A percentile compares a stretch with the other conserved stretches of the same genome.
Conservation (phyloP, 1,284 basidiomycete species). For the Heliocybe sulcata region DNA sequence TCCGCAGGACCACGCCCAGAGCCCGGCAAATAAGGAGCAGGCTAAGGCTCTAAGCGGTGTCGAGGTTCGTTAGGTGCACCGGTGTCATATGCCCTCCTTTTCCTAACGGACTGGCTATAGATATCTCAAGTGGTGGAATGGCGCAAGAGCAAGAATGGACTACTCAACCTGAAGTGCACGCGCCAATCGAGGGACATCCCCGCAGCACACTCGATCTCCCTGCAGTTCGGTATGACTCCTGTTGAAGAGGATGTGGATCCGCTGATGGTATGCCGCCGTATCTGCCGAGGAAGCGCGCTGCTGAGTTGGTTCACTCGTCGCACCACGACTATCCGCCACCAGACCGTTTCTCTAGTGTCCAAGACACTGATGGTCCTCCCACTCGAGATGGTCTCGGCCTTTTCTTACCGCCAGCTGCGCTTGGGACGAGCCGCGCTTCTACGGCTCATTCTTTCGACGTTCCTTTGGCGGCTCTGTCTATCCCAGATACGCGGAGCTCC, state of each 20-base stretch:
- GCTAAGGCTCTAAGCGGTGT: no score
- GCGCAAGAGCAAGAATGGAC: neutral
- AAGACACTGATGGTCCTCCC: neutral
- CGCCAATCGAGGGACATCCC: no score
- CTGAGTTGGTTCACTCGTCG: neutral
- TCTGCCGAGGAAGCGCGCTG: neutral
- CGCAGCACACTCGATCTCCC: neutral
- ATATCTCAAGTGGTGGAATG: conserved; percentile 23
- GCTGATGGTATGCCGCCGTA: neutral
- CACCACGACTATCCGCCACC: neutral
- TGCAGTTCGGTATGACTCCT: neutral
- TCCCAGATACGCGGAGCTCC: no score
- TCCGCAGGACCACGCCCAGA: neutral
- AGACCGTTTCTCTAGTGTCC: neutral
- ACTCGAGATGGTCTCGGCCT: neutral
- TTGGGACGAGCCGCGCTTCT: no score
- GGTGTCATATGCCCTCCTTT: conserved; percentile 19
- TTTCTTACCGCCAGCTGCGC: neutral
- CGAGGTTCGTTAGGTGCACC: conserved; percentile 6
- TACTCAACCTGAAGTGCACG: no score
- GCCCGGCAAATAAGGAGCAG: neutral
- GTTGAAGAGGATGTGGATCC: neutral
- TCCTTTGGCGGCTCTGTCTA: neutral
- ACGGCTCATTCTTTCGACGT: neutral
- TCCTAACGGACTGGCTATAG: conserved; percentile 21